Conservation (phyloP, 768 basidiomycete species). For the Tylopilus balloui region DNA sequence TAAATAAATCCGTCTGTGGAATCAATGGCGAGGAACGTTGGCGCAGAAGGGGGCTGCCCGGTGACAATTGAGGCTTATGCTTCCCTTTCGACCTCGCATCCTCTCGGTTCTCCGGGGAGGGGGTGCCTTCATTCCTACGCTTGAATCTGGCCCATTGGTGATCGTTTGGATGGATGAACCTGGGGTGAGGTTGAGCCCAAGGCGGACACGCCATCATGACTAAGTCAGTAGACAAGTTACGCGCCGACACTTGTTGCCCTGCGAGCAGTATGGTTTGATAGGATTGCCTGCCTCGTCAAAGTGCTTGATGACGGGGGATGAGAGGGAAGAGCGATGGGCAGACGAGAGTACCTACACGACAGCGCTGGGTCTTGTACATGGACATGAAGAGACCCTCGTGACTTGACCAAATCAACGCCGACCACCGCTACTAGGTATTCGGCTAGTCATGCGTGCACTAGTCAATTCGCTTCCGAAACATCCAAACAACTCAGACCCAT, state of each 20-base stretch:
- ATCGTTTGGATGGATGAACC: constrained; percentile 51
- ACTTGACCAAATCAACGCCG: background rate
- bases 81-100: constrained; percentile 21
- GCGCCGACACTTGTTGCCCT: constrained; percentile 49
- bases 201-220: constrained; percentile 4
- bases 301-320: constrained; percentile 35
- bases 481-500: background rate
- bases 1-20: constrained; percentile 44
- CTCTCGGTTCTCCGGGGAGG: constrained; percentile 23
- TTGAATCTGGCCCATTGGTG: constrained; percentile 35
- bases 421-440: too few relatives aligned
- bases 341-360: constrained; percentile 38
- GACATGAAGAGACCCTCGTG: constrained; percentile 28
- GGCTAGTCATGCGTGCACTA: background rate
- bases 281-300: constrained; percentile 43
- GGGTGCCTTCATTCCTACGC: constrained; percentile 13
- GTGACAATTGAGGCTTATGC: constrained; percentile 16
- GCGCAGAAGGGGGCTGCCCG: constrained; percentile 16
- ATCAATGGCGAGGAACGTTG: constrained; percentile 35
- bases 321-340: constrained; percentile 10
- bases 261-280: constrained; percentile 41
- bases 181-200: constrained; percentile 14
- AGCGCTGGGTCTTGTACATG: constrained; percentile 42
- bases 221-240: constrained; percentile 17
- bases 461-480: constrained; percentile 8